A percentile compares a stretch with the other conserved stretches of the same genome.
Conservation (phyloP, 2,329 filamentous ascomycete genomes). For the Rhynchosporium graminicola region DNA sequence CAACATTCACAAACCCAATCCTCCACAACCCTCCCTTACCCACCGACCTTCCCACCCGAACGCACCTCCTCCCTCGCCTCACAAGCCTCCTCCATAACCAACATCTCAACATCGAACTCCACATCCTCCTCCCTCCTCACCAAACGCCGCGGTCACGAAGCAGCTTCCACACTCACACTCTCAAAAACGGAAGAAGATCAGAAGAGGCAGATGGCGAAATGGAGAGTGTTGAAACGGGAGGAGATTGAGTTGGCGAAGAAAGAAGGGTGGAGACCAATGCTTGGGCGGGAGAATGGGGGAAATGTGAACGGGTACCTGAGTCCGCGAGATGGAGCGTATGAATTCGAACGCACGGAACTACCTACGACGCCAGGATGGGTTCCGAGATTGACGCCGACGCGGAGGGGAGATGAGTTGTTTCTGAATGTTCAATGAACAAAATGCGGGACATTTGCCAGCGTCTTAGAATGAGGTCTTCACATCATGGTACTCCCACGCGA, state of each 20-base stretch:
- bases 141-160: conserved; percentile 53
- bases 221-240: conserved; percentile 33
- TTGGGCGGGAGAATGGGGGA: conserved; percentile 14
- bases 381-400: conserved; percentile 65
- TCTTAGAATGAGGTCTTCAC: not conserved
- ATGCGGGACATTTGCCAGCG: no score
- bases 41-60: conserved; percentile 10
- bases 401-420: conserved; percentile 66
- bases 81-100: conserved; percentile 19
- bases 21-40: conserved; percentile 1
- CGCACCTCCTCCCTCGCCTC: conserved; percentile 23
- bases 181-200: conserved; percentile 23
- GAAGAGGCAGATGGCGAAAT: conserved; percentile 33
- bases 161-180: conserved; percentile 47
- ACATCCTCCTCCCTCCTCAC: conserved; percentile 50
- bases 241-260: conserved; percentile 34
- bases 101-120: conserved; percentile 35
- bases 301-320: not conserved
- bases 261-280: conserved; percentile 34
- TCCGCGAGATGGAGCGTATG: conserved; percentile 9
- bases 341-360: conserved; percentile 36
- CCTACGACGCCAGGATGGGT: conserved; percentile 59
- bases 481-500: no score
- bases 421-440: conserved; percentile 52
- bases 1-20: not conserved